A percentile compares a stretch with the other conserved stretches of the same genome.
Evolutionary conservation across 768 basidiomycete species (phyloP).

Genomic region (Collybia sordida): DNA sequence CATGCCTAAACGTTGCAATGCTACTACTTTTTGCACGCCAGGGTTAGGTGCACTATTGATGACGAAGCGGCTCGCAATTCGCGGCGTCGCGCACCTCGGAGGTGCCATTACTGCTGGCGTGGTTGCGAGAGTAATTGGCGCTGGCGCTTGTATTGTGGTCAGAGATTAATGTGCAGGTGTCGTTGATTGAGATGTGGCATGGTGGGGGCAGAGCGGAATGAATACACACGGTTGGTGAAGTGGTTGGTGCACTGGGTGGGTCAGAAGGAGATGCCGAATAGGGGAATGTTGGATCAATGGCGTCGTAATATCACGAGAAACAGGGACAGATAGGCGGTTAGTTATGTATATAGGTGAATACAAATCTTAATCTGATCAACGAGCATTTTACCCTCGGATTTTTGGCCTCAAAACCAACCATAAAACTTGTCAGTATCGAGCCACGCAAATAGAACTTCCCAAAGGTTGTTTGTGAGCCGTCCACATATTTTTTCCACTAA

Average conservation of each 20-base stretch:
- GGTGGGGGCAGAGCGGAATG: constrained; percentile 30
- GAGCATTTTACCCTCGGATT: too few species aligned
- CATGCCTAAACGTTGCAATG: too few species aligned
- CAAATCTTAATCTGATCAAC: too few species aligned
- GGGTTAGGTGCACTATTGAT: too few species aligned
- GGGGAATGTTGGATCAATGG: constrained; percentile 33
- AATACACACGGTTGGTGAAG: constrained; percentile 42
- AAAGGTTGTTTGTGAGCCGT: too few species aligned
- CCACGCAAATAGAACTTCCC: too few species aligned
- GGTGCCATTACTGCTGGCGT: constrained; percentile 66
- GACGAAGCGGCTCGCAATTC: constrained; percentile 15
- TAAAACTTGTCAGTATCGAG: too few species aligned
- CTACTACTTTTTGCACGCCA: too few species aligned
- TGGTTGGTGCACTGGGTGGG: constrained; percentile 67
- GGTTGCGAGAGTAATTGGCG: constrained; percentile 72
- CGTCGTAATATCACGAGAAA: constrained; percentile 7
- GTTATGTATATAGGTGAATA: too few species aligned
- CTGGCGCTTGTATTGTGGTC: constrained; percentile 68
- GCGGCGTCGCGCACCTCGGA: constrained; percentile 43
- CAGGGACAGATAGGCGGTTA: too few species aligned
- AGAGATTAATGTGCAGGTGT: constrained; percentile 64
- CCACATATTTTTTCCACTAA: too few species aligned
- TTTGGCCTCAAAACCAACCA: too few species aligned
- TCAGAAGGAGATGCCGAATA: constrained; percentile 39
- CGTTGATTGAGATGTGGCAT: constrained; percentile 50